A percentile compares a stretch with the other conserved stretches of the same genome.
Conservation (phyloP, 2,329 filamentous ascomycete species). For the Cytospora leucostoma region DNA sequence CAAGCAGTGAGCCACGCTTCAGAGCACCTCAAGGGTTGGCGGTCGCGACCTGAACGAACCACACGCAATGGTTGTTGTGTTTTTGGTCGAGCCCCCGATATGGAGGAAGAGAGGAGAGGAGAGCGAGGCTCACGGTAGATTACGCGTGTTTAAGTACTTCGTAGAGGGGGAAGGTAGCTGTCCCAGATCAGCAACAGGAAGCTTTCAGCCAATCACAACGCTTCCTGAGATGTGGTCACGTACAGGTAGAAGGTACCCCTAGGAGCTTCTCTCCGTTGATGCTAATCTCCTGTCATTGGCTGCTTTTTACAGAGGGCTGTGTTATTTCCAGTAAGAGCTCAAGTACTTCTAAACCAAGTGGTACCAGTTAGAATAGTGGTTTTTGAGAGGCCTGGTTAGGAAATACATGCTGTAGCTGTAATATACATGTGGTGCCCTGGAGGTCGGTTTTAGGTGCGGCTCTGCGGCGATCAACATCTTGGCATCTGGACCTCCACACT, state of each 20-base stretch:
- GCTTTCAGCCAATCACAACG: neutral
- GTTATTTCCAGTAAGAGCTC: neutral
- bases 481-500: too few species aligned
- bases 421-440: neutral
- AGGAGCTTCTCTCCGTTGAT: too few species aligned
- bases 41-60: constrained; percentile 1
- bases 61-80: neutral
- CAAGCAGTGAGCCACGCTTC: constrained; percentile 18
- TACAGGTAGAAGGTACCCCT: neutral
- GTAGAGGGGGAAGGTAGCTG: neutral
- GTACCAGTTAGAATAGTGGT: too few species aligned
- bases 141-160: neutral
- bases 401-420: too few species aligned
- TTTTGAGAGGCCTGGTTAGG: too few species aligned
- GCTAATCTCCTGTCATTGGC: neutral
- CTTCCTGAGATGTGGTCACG: neutral
- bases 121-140: neutral
- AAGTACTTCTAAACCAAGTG: neutral
- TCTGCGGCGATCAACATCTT: neutral
- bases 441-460: neutral
- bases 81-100: constrained; percentile 4
- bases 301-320: neutral
- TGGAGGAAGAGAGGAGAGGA: neutral
- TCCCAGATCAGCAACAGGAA: neutral
- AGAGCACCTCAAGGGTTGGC: constrained; percentile 17